Evolutionary conservation across 768 basidiomycete species (phyloP).

Genomic region (Rhodotorula paludigena): DNA sequence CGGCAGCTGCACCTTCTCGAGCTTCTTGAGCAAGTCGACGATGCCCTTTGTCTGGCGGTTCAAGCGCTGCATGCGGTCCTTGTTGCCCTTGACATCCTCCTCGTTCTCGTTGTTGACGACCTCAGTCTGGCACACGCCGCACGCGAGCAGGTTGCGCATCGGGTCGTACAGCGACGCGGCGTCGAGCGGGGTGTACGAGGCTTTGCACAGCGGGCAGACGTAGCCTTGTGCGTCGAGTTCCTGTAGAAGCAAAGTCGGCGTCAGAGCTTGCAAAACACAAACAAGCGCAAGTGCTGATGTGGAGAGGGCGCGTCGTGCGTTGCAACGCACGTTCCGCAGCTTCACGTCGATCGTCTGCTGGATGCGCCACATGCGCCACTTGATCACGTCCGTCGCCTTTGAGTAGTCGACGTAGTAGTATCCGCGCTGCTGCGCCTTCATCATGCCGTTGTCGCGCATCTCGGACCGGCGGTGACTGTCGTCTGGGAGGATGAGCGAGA

Average conservation of each 20-base stretch:
- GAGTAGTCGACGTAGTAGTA: slow-evolving; percentile 98
- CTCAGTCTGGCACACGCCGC: slow-evolving; percentile 78
- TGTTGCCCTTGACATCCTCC: slow-evolving; percentile 73
- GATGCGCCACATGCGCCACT: slow-evolving; percentile 95
- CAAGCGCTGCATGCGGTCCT: slow-evolving; percentile 93
- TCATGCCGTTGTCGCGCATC: slow-evolving; percentile 73
- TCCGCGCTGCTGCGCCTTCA: slow-evolving; percentile 76
- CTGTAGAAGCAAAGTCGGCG: slow-evolving; percentile 49
- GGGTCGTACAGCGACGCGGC: slow-evolving; percentile 77
- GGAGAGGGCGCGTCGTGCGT: not conserved
- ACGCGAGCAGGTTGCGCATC: slow-evolving; percentile 61
- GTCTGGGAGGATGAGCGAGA: not conserved
- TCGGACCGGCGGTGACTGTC: slow-evolving; percentile 81
- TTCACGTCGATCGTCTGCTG: slow-evolving; percentile 79
- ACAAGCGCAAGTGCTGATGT: not conserved
- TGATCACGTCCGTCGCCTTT: slow-evolving; percentile 92
- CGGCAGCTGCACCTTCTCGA: slow-evolving; percentile 79
- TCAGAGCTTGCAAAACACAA: too few species aligned
- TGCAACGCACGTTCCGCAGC: slow-evolving; percentile 62
- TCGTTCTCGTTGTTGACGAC: slow-evolving; percentile 87
- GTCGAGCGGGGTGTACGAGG: slow-evolving; percentile 78
- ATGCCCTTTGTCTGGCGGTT: slow-evolving; percentile 85
- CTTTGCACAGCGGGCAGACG: slow-evolving; percentile 81
- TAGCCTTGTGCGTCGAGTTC: slow-evolving; percentile 98
- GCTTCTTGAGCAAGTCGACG: slow-evolving; percentile 77